Base-by-base conservation (phyloP, 441 rosid species). In the Breynia disticha region DNA sequence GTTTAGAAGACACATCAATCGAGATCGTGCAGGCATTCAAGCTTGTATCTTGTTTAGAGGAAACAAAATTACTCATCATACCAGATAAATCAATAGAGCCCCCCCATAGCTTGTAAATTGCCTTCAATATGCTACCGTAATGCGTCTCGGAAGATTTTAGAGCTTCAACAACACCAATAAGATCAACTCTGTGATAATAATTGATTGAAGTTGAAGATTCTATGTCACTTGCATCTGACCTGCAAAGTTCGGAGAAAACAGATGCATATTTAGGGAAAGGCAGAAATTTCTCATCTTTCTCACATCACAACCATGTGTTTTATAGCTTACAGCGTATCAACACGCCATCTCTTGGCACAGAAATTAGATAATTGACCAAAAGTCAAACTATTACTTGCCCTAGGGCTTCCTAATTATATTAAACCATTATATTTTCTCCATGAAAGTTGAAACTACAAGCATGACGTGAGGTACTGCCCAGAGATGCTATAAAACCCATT, bases 31-130 rank as follows among this genome's bases (percentile, higher is more conserved):
- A 55, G 55, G 41, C 46, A 45, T 72, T 68, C 50, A 62, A 56
- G 69, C 59, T 49, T 47, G 55, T 59, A 60, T 71, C 61, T 43
- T 42, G 35, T 55, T 77, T 74, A 57, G 56, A 60, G 47, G 74
- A 68, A 35, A 59, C 74, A 62, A 58, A 63, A 71, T 63, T 66
- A 52, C 75, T 62, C 52, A 41, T 64, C 24, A 64, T 62, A 63
- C 71, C 72, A 58, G 64, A 65, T 16, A 65, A 69, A 56, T 64
- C 62, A 56, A 59, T 65, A 69, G 79, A 60, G 44, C 76, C 54
- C 57, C 76, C 79, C 90, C 82, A 89, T 58, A 79, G 76, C 58
- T 75, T 80, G 65, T 62, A 62, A 60, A 93, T 79, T 65, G 88
- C 90, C 60, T 59, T 73, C 64, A 79, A 55, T 63, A 93, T 73